A percentile compares a stretch with the other conserved stretches of the same genome.
These are phyloP conservation scores for Fusarium sp. DNA, from an alignment of 2,329 filamentous ascomycete species.

Conservation along the genomic window DNA sequence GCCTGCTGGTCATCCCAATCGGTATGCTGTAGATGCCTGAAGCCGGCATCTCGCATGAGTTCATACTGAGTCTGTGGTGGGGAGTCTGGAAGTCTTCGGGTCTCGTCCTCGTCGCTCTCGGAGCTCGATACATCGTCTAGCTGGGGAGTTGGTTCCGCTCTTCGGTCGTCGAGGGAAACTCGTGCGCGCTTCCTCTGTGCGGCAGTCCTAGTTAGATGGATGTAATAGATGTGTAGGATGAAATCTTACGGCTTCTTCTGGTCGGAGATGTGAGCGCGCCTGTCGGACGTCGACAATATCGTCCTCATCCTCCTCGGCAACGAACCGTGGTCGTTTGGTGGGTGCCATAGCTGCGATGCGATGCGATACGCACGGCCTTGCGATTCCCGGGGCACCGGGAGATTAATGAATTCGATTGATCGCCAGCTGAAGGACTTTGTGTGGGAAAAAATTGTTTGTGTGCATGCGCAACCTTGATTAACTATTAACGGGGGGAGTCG, in stretches of 20 bases:
- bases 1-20: constrained; percentile 68
- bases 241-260: constrained; percentile 51
- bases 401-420: background rate
- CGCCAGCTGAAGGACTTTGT: background rate
- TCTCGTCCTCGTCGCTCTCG: constrained; percentile 46
- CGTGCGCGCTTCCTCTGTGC: constrained; percentile 48
- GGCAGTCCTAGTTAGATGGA: constrained; percentile 2
- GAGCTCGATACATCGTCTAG: constrained; percentile 40
- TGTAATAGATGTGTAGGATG: constrained; percentile 4
- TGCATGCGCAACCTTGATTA: background rate
- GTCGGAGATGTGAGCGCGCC: constrained; percentile 53
- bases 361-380: constrained; percentile 17
- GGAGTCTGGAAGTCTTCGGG: constrained; percentile 39
- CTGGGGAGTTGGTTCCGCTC: constrained; percentile 23
- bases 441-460: background rate
- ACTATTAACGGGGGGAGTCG: background rate
- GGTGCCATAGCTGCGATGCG: constrained; percentile 41
- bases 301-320: constrained; percentile 48
- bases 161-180: constrained; percentile 42
- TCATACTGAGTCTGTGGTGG: constrained; percentile 68
- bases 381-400: background rate
- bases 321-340: constrained; percentile 55
- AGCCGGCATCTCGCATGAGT: constrained; percentile 65
- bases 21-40: constrained; percentile 63
- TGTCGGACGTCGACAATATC: constrained; percentile 49